Base-by-base conservation (phyloP, 2,329 filamentous ascomycete species). In the Clarireedia sp. region DNA sequence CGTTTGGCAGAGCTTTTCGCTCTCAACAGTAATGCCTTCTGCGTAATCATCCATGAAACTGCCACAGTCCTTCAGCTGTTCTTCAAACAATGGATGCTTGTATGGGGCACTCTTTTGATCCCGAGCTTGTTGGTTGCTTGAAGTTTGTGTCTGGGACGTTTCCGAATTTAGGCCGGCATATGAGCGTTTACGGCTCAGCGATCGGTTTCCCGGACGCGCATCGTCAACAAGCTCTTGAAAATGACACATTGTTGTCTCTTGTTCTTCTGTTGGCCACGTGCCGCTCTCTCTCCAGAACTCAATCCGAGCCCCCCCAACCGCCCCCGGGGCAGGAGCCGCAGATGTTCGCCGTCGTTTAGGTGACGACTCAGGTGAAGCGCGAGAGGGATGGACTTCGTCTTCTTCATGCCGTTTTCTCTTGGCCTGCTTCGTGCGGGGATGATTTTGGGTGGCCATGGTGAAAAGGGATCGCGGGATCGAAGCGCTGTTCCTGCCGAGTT, bases 171-270 rank as follows among this genome's bases (percentile, higher is more conserved):
- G 3, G 43, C 14, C 5, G 17, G 3, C 12, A 12, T 24, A 6
- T 45, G 43, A 45, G 43, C 43, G 43, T 45, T 45, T 45, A 19
- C 43, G 43, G 43, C 43, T 45, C 43, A 45, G 43, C n/a, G 43
- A 45, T 3, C 43, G 14, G 4, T 19, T 45, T 45, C 5, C 19
- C 12, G 19, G 5, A 24, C 43, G 43, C 43, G 43, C 43, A 19
- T 21, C 12, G 10, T 45, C 14, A 24, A 24, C 43, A 19, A 46
- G 6, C 7, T 21, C 7, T 26, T 19, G 44, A 46, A 23, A 46
- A 26, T 10, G 2, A 46, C 14, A 2, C 44, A 24, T 46, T 9
- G 26, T 7, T 23, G 19, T 16, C 19, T 17, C 44, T 21, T 46
- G 19, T 26, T 46, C 44, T 6, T 21, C 17, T 23, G 44, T 46